phyloP scores from a whole-genome alignment of 345 rosid species.

The Mangifera indica region DNA sequence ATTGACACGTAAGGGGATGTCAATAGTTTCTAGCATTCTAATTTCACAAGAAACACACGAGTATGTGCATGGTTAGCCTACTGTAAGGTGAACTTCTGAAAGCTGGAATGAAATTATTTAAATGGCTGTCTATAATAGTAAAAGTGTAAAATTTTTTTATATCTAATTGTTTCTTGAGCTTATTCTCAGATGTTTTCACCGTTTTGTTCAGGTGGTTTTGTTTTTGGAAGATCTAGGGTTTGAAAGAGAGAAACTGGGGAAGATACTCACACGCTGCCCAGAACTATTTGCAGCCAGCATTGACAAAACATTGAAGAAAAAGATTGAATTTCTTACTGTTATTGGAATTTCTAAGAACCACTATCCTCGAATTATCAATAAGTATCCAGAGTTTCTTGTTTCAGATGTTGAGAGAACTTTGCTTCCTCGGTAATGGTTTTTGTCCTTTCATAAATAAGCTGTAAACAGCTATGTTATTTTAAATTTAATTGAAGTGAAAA shows the following conservation, averaged over 20 bases:
- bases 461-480: not conserved
- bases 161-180: not conserved
- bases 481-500: not conserved
- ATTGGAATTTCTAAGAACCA: constrained; percentile 58
- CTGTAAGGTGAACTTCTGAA: not conserved
- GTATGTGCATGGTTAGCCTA: too few species aligned
- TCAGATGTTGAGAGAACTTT: constrained; percentile 56
- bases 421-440: constrained; percentile 65
- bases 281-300: constrained; percentile 67
- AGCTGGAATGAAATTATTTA: not conserved
- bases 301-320: constrained; percentile 62
- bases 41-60: not conserved
- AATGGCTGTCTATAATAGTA: not conserved
- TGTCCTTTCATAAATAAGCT: not conserved
- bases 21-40: not conserved
- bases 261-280: constrained; percentile 74
- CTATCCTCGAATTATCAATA: constrained; percentile 65
- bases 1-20: not conserved
- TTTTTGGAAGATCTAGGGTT: constrained; percentile 71
- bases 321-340: constrained; percentile 53
- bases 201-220: constrained; percentile 55
- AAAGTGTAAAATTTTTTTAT: not conserved
- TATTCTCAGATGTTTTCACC: constrained; percentile 8
- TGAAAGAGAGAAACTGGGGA: constrained; percentile 50
- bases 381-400: constrained; percentile 83